Conservation (phyloP, 805 yeast species). For the Lachancea sp. region DNA sequence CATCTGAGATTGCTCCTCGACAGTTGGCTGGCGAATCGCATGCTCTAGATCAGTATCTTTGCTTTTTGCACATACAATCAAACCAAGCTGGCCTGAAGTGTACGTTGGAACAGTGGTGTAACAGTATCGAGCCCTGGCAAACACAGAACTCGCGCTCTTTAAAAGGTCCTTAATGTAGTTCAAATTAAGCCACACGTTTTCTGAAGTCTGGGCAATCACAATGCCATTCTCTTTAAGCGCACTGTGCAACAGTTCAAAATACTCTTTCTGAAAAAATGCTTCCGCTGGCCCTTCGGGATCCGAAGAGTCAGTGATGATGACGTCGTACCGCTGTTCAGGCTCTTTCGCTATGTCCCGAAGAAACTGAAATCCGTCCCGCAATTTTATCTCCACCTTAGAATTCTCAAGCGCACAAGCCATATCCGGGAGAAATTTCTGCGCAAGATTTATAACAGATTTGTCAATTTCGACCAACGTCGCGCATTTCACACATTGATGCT, state of each 20-base stretch:
- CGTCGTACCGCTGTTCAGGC: slow-evolving; percentile 54
- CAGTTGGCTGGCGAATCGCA: slow-evolving; percentile 47
- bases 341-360: slow-evolving; percentile 37
- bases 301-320: slow-evolving; percentile 85
- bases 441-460: slow-evolving; percentile 66
- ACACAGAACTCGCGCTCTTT: slow-evolving; percentile 46
- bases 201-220: slow-evolving; percentile 73
- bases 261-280: slow-evolving; percentile 71
- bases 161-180: slow-evolving; percentile 44
- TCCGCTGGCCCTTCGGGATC: slow-evolving; percentile 97
- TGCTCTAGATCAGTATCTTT: slow-evolving; percentile 37
- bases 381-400: slow-evolving; percentile 57
- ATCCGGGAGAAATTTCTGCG: slow-evolving; percentile 64
- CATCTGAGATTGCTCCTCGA: slow-evolving; percentile 44
- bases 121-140: slow-evolving; percentile 56
- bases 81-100: slow-evolving; percentile 83
- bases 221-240: slow-evolving; percentile 61
- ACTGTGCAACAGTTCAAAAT: slow-evolving; percentile 59
- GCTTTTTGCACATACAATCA: slow-evolving; percentile 65
- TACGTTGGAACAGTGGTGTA: slow-evolving; percentile 83
- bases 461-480: slow-evolving; percentile 87
- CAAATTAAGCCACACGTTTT: slow-evolving; percentile 70
- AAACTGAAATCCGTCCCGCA: slow-evolving; percentile 81
- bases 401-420: slow-evolving; percentile 66
- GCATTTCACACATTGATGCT: slow-evolving; percentile 56